These are phyloP conservation scores for Eucalyptus paniculata DNA, from an alignment of 345 rosid genomes.

Conservation along the genomic window DNA sequence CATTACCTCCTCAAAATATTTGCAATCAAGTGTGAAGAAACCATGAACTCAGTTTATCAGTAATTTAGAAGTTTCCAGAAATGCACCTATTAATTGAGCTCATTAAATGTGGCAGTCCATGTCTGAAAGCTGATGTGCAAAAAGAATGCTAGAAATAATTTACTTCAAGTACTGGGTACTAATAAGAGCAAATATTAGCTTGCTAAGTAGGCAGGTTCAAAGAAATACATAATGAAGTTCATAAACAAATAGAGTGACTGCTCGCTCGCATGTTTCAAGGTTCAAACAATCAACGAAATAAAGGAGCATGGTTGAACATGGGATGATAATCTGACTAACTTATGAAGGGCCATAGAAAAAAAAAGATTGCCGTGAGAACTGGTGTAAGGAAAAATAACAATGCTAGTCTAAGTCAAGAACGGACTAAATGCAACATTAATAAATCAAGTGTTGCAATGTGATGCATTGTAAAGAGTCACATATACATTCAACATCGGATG, in stretches of 20 bases:
- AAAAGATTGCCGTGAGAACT: not conserved
- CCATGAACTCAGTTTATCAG: not conserved
- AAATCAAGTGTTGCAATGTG: not conserved
- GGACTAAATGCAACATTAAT: not conserved
- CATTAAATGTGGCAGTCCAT: not conserved
- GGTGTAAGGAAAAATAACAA: not conserved
- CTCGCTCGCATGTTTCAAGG: not conserved
- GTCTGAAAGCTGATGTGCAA: not conserved
- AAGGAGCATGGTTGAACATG: not conserved
- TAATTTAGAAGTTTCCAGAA: not conserved
- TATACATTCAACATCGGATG: too few species aligned
- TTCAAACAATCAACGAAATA: not conserved
- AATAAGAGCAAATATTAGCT: not conserved
- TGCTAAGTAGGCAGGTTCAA: not conserved
- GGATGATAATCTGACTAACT: not conserved
- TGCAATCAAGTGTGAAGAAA: not conserved
- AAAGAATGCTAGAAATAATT: too few species aligned
- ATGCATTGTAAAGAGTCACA: not conserved
- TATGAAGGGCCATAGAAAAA: not conserved
- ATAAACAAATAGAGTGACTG: not conserved
- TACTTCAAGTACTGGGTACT: not conserved
- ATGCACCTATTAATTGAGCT: not conserved
- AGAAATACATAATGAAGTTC: not conserved
- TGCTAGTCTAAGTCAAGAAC: not conserved
- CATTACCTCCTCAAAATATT: not conserved